Evolutionary conservation across 345 rosid species (phyloP).

Genomic region (Diplotaxis tenuifolia): DNA sequence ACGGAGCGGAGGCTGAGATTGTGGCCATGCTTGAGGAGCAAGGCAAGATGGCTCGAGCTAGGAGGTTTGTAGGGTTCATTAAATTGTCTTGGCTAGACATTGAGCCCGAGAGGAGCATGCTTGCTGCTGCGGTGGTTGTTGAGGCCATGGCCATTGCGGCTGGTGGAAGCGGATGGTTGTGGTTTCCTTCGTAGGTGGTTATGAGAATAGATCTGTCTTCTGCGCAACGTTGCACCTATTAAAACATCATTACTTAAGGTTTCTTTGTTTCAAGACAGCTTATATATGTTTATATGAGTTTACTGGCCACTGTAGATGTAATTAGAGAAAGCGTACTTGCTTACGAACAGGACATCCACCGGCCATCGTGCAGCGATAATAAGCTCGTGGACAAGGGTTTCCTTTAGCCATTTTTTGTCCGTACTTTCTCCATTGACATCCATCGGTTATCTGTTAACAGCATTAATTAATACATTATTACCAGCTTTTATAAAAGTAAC

Average conservation of each 20-base stretch:
- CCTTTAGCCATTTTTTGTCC: slow-evolving; percentile 99
- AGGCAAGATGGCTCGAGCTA: slow-evolving; percentile 89
- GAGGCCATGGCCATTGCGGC: slow-evolving; percentile 99
- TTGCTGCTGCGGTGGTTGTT: slow-evolving; percentile 91
- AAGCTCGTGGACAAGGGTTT: slow-evolving; percentile 95
- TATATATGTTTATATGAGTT: not conserved
- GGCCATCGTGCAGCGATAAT: slow-evolving; percentile 97
- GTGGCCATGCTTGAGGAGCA: slow-evolving; percentile 92
- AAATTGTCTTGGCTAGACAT: slow-evolving; percentile 85
- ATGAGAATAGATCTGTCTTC: slow-evolving; percentile 84
- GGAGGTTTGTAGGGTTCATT: slow-evolving; percentile 82
- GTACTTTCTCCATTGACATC: slow-evolving; percentile 96
- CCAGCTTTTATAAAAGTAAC: not conserved
- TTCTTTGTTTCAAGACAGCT: not conserved
- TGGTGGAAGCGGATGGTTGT: slow-evolving; percentile 95
- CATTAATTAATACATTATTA: not conserved
- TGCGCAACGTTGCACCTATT: slow-evolving; percentile 94
- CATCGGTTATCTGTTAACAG: slow-evolving; percentile 62
- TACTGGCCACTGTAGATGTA: not conserved
- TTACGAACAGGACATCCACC: slow-evolving; percentile 92
- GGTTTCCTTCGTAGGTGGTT: slow-evolving; percentile 96
- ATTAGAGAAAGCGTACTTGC: slow-evolving; percentile 52
- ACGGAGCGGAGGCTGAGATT: slow-evolving; percentile 97
- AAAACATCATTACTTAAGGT: slow-evolving; percentile 16
- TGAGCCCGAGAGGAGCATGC: slow-evolving; percentile 94